Evolutionary conservation across 2,329 filamentous ascomycete genomes (phyloP).

Genomic region (Ustilaginoidea virens): DNA sequence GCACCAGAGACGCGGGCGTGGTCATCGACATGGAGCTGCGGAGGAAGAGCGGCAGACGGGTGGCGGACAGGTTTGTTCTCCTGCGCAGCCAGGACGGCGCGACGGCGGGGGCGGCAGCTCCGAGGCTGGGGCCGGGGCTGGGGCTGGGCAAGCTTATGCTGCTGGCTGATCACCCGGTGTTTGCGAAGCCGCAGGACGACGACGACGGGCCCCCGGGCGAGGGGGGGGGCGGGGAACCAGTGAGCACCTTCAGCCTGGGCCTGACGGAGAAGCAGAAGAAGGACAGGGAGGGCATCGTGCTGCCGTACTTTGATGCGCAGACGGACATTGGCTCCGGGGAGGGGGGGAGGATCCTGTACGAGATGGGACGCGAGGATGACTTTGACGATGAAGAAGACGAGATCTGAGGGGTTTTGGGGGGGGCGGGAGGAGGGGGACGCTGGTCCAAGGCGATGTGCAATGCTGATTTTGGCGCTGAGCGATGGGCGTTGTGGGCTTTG

Average conservation of each 20-base stretch:
- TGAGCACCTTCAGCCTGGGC: constrained; percentile 71
- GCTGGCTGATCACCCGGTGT: constrained; percentile 63
- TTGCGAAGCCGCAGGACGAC: too few relatives aligned
- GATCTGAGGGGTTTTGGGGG: constrained; percentile 39
- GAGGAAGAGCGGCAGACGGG: constrained; percentile 63
- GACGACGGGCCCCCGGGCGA: constrained; percentile 17
- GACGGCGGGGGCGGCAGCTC: constrained; percentile 7
- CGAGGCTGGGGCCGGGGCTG: constrained; percentile 8
- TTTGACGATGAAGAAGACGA: constrained; percentile 96
- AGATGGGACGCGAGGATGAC: constrained; percentile 92
- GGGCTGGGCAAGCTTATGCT: constrained; percentile 31
- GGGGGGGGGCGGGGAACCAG: constrained; percentile 39
- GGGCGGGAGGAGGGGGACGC: too few relatives aligned
- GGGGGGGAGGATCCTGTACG: constrained; percentile 86
- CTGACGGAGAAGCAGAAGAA: constrained; percentile 81
- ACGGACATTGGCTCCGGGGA: constrained; percentile 63
- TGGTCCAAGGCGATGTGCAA: too few relatives aligned
- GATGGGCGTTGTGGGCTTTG: too few relatives aligned
- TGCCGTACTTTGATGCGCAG: constrained; percentile 96
- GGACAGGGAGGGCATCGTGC: constrained; percentile 74
- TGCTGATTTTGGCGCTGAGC: too few relatives aligned
- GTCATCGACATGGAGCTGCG: constrained; percentile 79
- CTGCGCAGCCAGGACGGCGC: constrained; percentile 9
- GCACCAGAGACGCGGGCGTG: constrained; percentile 26
- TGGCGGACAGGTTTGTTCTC: constrained; percentile 51